phyloP scores from a whole-genome alignment of 169 alveolate species.

The Plasmodium fragile region DNA sequence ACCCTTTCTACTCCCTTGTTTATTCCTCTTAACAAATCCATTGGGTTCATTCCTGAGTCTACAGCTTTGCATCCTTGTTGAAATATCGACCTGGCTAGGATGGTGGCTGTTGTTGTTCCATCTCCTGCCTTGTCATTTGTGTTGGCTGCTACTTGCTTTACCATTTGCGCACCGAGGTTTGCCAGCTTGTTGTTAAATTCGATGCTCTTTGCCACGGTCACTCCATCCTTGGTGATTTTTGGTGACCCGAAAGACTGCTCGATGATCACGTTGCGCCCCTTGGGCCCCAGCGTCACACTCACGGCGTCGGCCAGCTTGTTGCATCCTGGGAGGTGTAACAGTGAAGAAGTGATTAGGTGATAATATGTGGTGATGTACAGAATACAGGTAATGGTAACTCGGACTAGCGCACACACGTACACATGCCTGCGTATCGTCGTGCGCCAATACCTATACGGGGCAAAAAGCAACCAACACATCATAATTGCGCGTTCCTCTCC shows the following conservation, averaged over 20 bases:
- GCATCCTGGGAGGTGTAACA: conserved; percentile 83
- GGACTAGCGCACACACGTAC: background rate
- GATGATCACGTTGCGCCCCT: conserved; percentile 98
- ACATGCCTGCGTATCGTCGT: background rate
- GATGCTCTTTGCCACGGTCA: conserved; percentile 98
- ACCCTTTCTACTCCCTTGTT: conserved; percentile 85
- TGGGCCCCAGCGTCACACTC: conserved; percentile 98
- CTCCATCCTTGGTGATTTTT: conserved; percentile 99
- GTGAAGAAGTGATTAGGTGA: background rate
- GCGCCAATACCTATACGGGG: background rate
- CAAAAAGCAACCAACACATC: background rate
- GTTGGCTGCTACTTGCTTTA: conserved; percentile 97
- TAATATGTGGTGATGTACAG: background rate
- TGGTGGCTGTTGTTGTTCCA: conserved; percentile 99
- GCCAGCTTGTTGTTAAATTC: conserved; percentile 95
- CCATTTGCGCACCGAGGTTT: conserved; percentile 98
- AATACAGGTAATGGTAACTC: background rate
- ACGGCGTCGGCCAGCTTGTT: conserved; percentile 98
- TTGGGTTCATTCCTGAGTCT: conserved; percentile 99
- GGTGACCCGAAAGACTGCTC: conserved; percentile 96
- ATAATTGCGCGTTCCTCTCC: background rate
- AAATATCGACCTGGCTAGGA: conserved; percentile 98
- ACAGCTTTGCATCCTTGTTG: conserved; percentile 98
- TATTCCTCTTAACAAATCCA: conserved; percentile 97
- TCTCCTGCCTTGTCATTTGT: conserved; percentile 99